Evolutionary conservation across 1,284 basidiomycete genomes (phyloP).

Genomic region (Pterula multifida): DNA sequence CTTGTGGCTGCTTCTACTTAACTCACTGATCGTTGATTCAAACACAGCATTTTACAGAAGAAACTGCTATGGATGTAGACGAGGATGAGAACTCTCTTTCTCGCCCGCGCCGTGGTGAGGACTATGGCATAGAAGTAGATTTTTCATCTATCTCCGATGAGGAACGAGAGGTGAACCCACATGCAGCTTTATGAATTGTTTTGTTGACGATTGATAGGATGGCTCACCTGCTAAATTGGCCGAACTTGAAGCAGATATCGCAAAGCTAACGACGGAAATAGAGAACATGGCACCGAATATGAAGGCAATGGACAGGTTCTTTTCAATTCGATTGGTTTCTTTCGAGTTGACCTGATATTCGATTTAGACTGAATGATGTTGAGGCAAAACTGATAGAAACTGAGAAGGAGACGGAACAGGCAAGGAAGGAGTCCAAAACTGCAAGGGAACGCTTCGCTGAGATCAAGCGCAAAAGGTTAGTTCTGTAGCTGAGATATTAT

Average conservation of each 20-base stretch:
- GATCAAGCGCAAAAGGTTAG: constrained; percentile 70
- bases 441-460: constrained; percentile 89
- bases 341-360: constrained; percentile 5
- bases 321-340: constrained; percentile 2
- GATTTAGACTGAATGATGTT: constrained; percentile 76
- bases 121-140: constrained; percentile 88
- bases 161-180: constrained; percentile 51
- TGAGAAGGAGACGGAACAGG: constrained; percentile 67
- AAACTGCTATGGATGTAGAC: constrained; percentile 85
- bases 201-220: constrained; percentile 29
- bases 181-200: constrained; percentile 4
- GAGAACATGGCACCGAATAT: constrained; percentile 94
- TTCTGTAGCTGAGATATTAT: neutral
- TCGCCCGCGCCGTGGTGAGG: constrained; percentile 55
- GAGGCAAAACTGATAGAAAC: constrained; percentile 67
- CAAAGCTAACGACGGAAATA: constrained; percentile 70
- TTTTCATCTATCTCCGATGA: constrained; percentile 76
- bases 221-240: constrained; percentile 56
- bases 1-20: neutral
- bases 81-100: constrained; percentile 74
- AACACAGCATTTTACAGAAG: constrained; percentile 62
- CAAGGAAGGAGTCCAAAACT: constrained; percentile 72
- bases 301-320: constrained; percentile 84
- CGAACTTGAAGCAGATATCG: constrained; percentile 70
- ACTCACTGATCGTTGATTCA: neutral